Conservation (phyloP, 139 green algal genomes). For the Micromonas commoda region DNA sequence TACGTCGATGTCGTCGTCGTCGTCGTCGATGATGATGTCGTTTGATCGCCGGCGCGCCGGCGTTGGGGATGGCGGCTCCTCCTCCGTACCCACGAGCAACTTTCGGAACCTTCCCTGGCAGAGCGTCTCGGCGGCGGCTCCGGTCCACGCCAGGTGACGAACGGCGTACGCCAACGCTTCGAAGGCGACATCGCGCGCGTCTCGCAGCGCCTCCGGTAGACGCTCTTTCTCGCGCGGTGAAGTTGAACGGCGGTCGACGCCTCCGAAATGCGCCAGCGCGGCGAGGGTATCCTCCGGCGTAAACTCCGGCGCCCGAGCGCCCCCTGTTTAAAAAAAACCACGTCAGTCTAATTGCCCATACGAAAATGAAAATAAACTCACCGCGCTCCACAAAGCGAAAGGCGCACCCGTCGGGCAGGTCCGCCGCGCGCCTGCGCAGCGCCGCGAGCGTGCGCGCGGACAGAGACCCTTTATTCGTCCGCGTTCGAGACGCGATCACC, state of each 20-base stretch:
- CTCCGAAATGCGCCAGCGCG: not conserved
- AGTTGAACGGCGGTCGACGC: not conserved
- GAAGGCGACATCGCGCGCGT: not conserved
- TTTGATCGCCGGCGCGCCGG: too few relatives aligned
- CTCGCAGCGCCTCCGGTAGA: not conserved
- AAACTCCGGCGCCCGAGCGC: not conserved
- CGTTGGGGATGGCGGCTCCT: not conserved
- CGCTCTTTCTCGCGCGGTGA: not conserved
- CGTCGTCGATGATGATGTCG: too few relatives aligned
- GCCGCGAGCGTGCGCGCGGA: not conserved
- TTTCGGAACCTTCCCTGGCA: not conserved
- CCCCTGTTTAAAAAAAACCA: too few relatives aligned
- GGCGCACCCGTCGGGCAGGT: not conserved
- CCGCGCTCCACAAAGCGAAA: slow-evolving; percentile 3
- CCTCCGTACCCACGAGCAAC: not conserved
- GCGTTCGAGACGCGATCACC: not conserved
- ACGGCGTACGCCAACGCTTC: not conserved
- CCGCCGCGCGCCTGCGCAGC: not conserved
- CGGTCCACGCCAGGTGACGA: not conserved
- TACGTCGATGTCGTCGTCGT: not conserved
- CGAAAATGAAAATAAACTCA: too few relatives aligned
- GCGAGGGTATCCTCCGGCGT: not conserved
- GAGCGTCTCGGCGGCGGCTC: not conserved
- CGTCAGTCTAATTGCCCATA: too few relatives aligned
- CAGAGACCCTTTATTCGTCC: not conserved